Base-by-base conservation (phyloP, 2,329 filamentous ascomycete genomes). In the Penicillium sp. region DNA sequence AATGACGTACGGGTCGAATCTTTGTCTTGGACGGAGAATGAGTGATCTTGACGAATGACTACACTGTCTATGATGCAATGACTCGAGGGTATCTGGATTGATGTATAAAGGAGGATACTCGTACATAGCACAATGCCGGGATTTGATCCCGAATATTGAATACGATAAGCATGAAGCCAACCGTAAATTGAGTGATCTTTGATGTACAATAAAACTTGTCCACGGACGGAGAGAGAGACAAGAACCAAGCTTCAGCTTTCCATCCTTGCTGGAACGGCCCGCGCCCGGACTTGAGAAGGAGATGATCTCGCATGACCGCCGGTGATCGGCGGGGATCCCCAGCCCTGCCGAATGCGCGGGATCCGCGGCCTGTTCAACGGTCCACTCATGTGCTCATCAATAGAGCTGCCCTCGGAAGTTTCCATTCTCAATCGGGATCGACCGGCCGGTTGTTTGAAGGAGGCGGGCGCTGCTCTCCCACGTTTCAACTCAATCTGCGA, bases 391-490 rank as follows among this genome's bases (percentile, higher is more conserved):
- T 15, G n/a, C 5, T 22, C 6, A 52, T 34, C 49, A n/a, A 12
- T 17, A 22, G 50, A 57, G 20, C 37, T 34, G 37, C 28, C 12
- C 25, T 55, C 53, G 39, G 22, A 4, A 25, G 12, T 55, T 56
- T 7, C 41, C 17, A 28, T 31, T 42, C 48, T 25, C 31, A 35
- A 48, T 48, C 25, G 25, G 11, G 57, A 58, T 64, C 42, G 43
- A 51, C 60, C 54, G 11, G 41, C 17, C n/a, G 51, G 34, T 54
- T 62, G 31, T 49, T 62, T 37, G 42, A 57, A 62, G 22, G 4
- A 51, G 54, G 14, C 14, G 35, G 17, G 15, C 17, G 38, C 11
- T 20, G 8, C 43, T 35, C 14, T 8, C 53, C 35, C 14, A 11
- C 34, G 5, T 12, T 35, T 11, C 20, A 31, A 15, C 22, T n/a